Conservation (phyloP, 2,329 filamentous ascomycete species). For the Penicillium sp. region DNA sequence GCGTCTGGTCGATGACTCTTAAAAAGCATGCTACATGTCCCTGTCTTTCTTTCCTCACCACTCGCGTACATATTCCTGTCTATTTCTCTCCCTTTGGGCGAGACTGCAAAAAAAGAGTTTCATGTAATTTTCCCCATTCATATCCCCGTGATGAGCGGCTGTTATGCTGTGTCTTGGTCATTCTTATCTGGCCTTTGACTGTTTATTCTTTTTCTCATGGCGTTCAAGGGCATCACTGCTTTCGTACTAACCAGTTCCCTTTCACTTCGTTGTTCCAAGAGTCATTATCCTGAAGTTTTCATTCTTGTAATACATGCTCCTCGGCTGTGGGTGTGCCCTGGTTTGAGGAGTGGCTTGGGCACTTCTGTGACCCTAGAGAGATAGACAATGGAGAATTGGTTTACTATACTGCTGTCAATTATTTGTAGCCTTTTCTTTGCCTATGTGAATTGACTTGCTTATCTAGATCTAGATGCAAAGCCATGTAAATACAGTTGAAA, state of each 20-base stretch:
- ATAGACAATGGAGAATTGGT: neutral
- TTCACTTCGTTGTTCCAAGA: neutral
- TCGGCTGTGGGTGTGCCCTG: neutral
- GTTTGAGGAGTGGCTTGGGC: neutral
- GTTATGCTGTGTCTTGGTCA: neutral
- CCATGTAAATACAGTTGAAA: neutral
- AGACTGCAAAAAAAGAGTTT: slow-evolving; percentile 5
- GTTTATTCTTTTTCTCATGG: neutral
- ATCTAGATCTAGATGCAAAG: too few relatives aligned
- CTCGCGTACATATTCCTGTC: slow-evolving; percentile 12
- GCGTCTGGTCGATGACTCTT: slow-evolving; percentile 46
- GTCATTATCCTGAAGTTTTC: neutral
- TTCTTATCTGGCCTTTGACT: neutral
- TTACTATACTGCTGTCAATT: neutral
- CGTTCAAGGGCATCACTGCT: neutral
- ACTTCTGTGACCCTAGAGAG: neutral
- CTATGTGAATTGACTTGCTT: neutral
- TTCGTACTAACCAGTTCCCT: neutral
- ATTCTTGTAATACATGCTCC: neutral
- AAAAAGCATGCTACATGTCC: neutral
- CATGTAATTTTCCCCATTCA: neutral
- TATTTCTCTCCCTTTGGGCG: neutral
- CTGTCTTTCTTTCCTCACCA: neutral
- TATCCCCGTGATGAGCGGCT: neutral
- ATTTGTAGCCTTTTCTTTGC: neutral